These are phyloP conservation scores for Vicia faba DNA, from an alignment of 306 rosid species.

Conservation along the genomic window DNA sequence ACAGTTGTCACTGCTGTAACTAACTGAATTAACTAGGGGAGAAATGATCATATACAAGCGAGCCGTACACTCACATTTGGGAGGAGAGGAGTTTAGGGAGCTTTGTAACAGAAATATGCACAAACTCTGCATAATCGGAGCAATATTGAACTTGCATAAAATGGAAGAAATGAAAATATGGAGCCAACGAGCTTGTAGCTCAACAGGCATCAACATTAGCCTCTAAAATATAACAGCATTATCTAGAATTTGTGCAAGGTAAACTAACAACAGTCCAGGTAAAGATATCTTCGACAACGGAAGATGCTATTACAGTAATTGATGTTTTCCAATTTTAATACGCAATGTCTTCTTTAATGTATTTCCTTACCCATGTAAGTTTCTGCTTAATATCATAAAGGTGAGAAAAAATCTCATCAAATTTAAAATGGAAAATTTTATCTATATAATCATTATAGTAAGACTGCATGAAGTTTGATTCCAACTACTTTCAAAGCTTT, in stretches of 20 bases:
- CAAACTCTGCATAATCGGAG: background rate
- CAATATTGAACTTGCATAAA: slow-evolving; percentile 27
- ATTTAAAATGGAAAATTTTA: slow-evolving; percentile 20
- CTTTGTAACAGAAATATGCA: background rate
- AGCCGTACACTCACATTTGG: background rate
- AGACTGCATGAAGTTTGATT: slow-evolving; percentile 12
- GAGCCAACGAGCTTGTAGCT: no score
- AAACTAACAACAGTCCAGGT: slow-evolving; percentile 13
- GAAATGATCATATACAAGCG: background rate
- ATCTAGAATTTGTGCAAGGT: slow-evolving; percentile 17
- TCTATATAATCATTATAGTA: background rate
- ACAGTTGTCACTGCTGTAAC: background rate
- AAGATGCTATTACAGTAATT: background rate
- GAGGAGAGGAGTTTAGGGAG: background rate
- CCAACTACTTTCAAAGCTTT: slow-evolving; percentile 18
- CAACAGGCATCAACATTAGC: background rate
- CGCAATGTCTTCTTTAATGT: slow-evolving; percentile 1
- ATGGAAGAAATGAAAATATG: slow-evolving; percentile 14
- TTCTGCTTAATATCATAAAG: slow-evolving; percentile 9
- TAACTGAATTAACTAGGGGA: background rate
- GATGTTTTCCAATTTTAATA: slow-evolving; percentile 5
- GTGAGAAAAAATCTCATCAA: slow-evolving; percentile 1
- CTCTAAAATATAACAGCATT: background rate
- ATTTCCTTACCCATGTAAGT: slow-evolving; percentile 17
- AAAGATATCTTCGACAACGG: background rate